Evolutionary conservation across 2,329 filamentous ascomycete species (phyloP).

Genomic region (Plectosphaerella sp.): DNA sequence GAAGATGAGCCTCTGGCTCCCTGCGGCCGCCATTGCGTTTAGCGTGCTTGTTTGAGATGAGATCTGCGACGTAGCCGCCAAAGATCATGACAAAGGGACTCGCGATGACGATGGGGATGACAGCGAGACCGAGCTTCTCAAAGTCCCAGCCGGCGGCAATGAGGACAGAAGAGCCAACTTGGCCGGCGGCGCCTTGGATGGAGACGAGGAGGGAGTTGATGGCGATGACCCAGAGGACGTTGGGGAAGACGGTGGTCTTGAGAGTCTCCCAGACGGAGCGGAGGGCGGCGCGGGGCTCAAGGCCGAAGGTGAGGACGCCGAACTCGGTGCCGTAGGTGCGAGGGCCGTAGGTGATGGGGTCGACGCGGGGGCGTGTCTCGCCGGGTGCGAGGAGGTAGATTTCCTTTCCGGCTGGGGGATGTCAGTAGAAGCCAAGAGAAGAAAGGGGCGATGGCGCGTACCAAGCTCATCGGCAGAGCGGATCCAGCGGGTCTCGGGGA

Average conservation of each 20-base stretch:
- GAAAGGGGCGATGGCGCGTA: neutral
- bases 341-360: constrained; percentile 10
- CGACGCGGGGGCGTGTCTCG: constrained; percentile 11
- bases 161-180: constrained; percentile 14
- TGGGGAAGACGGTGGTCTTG: constrained; percentile 27
- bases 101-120: constrained; percentile 11
- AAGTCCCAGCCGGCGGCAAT: constrained; percentile 21
- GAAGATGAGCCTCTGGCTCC: constrained; percentile 27
- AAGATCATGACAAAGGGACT: constrained; percentile 15
- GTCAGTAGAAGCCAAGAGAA: neutral
- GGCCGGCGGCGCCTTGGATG: constrained; percentile 20
- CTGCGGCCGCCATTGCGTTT: constrained; percentile 19
- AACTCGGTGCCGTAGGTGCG: constrained; percentile 26
- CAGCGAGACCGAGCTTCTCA: constrained; percentile 20
- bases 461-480: constrained; percentile 25
- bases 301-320: constrained; percentile 23
- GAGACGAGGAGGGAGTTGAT: constrained; percentile 26
- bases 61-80: constrained; percentile 24
- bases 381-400: constrained; percentile 11
- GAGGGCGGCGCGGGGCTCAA: constrained; percentile 18
- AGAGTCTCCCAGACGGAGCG: constrained; percentile 21
- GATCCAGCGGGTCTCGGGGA: constrained; percentile 30
- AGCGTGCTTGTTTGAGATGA: constrained; percentile 20
- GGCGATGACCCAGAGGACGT: constrained; percentile 26
- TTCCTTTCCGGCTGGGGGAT: constrained; percentile 10